Percentiles rank a stretch among this genome's conserved stretches.
phyloP scores from a whole-genome alignment of 1,284 basidiomycete genomes.

The Ustilago curta region DNA sequence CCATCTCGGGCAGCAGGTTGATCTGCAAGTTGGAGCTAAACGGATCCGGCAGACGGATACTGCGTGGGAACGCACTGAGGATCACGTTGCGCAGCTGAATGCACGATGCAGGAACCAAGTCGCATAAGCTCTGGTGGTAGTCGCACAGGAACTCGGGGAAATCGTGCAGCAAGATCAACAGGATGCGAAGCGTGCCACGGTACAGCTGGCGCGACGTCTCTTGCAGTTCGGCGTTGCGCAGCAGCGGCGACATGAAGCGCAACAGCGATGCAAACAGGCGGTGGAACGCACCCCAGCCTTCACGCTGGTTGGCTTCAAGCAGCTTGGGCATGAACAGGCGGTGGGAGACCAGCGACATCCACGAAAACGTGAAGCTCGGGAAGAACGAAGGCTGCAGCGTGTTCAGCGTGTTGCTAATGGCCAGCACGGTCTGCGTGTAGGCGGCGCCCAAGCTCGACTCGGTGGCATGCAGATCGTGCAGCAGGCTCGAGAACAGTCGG shows the following conservation, averaged over 20 bases:
- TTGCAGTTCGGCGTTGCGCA: slow-evolving; percentile 83
- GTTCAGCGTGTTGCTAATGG: slow-evolving; percentile 91
- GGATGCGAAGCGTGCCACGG: slow-evolving; percentile 88
- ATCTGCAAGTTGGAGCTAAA: slow-evolving; percentile 72
- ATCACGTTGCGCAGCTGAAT: slow-evolving; percentile 97
- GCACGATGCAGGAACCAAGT: slow-evolving; percentile 90
- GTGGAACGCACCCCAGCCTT: slow-evolving; percentile 96
- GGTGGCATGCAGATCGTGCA: slow-evolving; percentile 88
- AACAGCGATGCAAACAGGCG: slow-evolving; percentile 90
- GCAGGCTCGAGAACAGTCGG: slow-evolving; percentile 95
- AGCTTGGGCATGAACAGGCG: slow-evolving; percentile 97
- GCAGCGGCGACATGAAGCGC: slow-evolving; percentile 92
- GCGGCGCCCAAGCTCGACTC: slow-evolving; percentile 83
- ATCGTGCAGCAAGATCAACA: slow-evolving; percentile 95
- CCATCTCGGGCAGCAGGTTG: slow-evolving; percentile 83
- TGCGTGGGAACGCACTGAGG: slow-evolving; percentile 90
- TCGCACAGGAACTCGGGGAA: slow-evolving; percentile 98
- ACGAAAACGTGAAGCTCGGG: slow-evolving; percentile 97
- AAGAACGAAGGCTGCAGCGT: slow-evolving; percentile 96
- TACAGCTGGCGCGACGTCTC: slow-evolving; percentile 89
- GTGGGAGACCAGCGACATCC: slow-evolving; percentile 96
- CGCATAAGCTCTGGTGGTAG: slow-evolving; percentile 95
- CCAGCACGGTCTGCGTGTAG: slow-evolving; percentile 88
- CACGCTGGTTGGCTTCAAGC: slow-evolving; percentile 82
- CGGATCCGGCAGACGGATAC: slow-evolving; percentile 87